These are phyloP conservation scores for Plenodomus tracheiphilus DNA, from an alignment of 2,329 filamentous ascomycete genomes.

Conservation along the genomic window DNA sequence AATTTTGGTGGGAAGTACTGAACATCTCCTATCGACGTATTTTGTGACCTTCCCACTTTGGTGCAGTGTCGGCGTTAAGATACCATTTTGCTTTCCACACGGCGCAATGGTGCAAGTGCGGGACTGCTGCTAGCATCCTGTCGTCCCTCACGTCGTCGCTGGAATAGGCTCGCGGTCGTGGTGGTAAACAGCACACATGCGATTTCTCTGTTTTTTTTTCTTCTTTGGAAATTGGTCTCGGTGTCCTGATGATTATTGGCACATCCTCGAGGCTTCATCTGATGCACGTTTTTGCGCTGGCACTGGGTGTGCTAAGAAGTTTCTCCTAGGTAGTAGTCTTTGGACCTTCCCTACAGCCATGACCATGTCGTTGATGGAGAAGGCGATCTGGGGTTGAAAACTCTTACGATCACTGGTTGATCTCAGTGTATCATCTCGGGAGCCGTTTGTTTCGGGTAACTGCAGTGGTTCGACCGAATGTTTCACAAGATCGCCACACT, in stretches of 20 bases:
- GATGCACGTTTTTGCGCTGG: conserved; percentile 6
- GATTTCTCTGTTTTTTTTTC: conserved; percentile 15
- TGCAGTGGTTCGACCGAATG: conserved; percentile 26
- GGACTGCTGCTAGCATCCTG: conserved; percentile 32
- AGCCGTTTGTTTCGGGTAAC: conserved; percentile 31
- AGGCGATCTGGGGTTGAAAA: not conserved
- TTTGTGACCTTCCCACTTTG: conserved; percentile 41
- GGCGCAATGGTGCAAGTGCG: conserved; percentile 35
- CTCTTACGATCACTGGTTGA: conserved; percentile 6
- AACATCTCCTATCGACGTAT: conserved; percentile 47
- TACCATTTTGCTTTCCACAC: conserved; percentile 42
- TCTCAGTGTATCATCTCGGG: conserved; percentile 27
- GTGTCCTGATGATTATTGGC: conserved; percentile 10
- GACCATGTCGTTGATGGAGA: not conserved
- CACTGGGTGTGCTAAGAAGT: not conserved
- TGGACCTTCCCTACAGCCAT: not conserved
- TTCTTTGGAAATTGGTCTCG: conserved; percentile 26
- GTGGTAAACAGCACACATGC: conserved; percentile 23
- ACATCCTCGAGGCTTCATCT: conserved; percentile 14
- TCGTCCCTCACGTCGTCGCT: conserved; percentile 31
- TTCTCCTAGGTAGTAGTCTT: not conserved
- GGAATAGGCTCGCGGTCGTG: conserved; percentile 25
- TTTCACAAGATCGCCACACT: conserved; percentile 28
- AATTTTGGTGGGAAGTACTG: conserved; percentile 69
- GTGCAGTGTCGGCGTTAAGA: conserved; percentile 38